phyloP scores from a whole-genome alignment of 306 rosid genomes.

The Glycine tomentella region DNA sequence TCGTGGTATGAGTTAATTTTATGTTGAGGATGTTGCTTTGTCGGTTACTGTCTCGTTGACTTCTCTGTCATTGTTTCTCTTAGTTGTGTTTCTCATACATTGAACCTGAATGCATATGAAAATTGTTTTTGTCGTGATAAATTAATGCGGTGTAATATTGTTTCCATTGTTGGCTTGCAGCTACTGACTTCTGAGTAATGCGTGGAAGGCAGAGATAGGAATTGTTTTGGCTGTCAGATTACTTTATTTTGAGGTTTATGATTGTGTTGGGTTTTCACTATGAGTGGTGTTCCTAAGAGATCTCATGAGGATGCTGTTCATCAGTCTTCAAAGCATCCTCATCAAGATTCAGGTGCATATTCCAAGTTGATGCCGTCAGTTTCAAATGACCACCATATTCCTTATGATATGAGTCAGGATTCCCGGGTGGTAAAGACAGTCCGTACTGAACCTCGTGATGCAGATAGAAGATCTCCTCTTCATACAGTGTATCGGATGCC shows the following conservation, averaged over 20 bases:
- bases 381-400: slow-evolving; percentile 67
- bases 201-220: slow-evolving; percentile 8
- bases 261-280: slow-evolving; percentile 46
- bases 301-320: slow-evolving; percentile 78
- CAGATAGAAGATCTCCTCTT: slow-evolving; percentile 82
- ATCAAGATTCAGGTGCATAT: slow-evolving; percentile 68
- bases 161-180: slow-evolving; percentile 43
- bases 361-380: slow-evolving; percentile 65
- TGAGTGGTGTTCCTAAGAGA: slow-evolving; percentile 86
- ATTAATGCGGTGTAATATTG: slow-evolving; percentile 26
- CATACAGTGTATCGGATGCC: slow-evolving; percentile 65
- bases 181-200: slow-evolving; percentile 25
- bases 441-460: slow-evolving; percentile 76
- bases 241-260: slow-evolving; percentile 41
- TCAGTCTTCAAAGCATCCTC: slow-evolving; percentile 72
- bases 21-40: slow-evolving; percentile 4
- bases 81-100: slow-evolving; percentile 4
- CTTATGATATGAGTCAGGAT: slow-evolving; percentile 74
- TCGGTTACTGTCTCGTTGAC: not conserved
- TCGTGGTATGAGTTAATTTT: not conserved
- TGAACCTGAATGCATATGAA: slow-evolving; percentile 3
- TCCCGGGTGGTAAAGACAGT: slow-evolving; percentile 63
- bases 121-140: slow-evolving; percentile 15
- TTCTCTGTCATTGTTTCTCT: not conserved
- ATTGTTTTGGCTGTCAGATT: slow-evolving; percentile 42